Base-by-base conservation (phyloP, 2,329 filamentous ascomycete genomes). In the Ophiostoma angusticollis region DNA sequence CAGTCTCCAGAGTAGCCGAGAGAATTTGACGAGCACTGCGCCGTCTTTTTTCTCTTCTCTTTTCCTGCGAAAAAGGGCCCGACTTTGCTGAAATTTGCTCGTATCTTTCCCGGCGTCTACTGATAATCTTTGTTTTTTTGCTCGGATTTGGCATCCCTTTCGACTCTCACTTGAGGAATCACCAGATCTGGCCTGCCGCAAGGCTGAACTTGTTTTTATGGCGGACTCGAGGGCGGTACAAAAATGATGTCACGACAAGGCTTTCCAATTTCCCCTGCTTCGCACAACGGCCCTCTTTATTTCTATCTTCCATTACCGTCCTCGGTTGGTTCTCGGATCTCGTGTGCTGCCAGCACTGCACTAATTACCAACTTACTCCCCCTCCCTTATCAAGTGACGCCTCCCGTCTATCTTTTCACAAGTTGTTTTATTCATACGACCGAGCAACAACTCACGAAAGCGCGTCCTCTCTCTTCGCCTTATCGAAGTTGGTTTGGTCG, bases 101-200 rank as follows among this genome's bases (percentile, higher is more conserved):
- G 42, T 44, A 41, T 45, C 42, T 47, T 38, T 45, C 41, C 33
- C 37, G 42, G 40, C 42, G 36, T 45, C 41, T 32, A 23, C 27
- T 41, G 28, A 44, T 46, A 39, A 43, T 44, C 12, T 41, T 37
- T 57, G 54, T 56, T 57, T 61, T 60, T 66, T 63, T 60, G 58
- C 60, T 65, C 61, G 57, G 60, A 64, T 67, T 68, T 64, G 64
- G 64, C 61, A 61, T 58, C 61, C 59, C 60, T 57, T n/a, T 44
- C 28, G 30, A 58, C 55, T 59, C 49, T n/a, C n/a, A n/a, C n/a
- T 56, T 55, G 58, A 64, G 60, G 56, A 52, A 54, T 59, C 59
- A 61, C 61, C 69, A 75, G 70, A 75, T 72, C 64, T 72, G 64
- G 66, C 64, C 69, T 71, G 70, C 70, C 70, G 69, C 70, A 64